Base-by-base conservation (phyloP, 1,284 basidiomycete species). In the Afroboletus lepidellus region DNA sequence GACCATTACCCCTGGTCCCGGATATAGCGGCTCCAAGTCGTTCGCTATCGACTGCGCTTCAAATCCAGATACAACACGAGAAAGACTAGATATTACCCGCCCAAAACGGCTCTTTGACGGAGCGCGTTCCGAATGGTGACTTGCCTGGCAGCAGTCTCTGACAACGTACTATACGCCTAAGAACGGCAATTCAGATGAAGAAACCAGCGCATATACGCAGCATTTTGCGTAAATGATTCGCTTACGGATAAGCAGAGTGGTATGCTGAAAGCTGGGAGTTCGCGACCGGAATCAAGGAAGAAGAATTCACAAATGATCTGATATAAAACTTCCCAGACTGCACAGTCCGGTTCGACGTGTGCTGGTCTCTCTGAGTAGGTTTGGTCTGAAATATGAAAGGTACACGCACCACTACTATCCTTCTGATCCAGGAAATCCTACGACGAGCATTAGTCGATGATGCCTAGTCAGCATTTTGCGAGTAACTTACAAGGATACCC, bases 401-500 rank as follows among this genome's bases (percentile, higher is more conserved):
- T 42, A 47, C 36, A 48, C 57, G 21, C 25, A 69, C 69, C 41
- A 11, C 37, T n/a, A n/a, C n/a, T 12, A 29, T 57, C 34, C 18
- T 52, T 55, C n/a, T 67, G 54, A 8, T 68, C 66, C 32, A 68
- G 38, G 25, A 69, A 70, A 54, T 68, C 66, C 66, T 68, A 20
- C 5, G n/a, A n/a, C 6, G 18, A 30, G 11, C 11, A n/a, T 58
- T 54, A 60, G 51, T 56, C 50, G 32, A 55, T 48, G 50, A 16
- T 18, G 32, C 39, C n/a, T 27, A 27, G 41, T 48, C 15, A 33
- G 24, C 48, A 39, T 25, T 41, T 23, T 23, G 11, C 36, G 8
- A 9, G 25, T 7, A 41, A 51, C 69, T 56, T 54, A 78, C 76
- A 48, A 78, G 60, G 39, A 79, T 54, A 3, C 77, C 76, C 2